phyloP scores from a whole-genome alignment of 225 moss, liverwort and hornwort genomes.

The Climacium dendroides region DNA sequence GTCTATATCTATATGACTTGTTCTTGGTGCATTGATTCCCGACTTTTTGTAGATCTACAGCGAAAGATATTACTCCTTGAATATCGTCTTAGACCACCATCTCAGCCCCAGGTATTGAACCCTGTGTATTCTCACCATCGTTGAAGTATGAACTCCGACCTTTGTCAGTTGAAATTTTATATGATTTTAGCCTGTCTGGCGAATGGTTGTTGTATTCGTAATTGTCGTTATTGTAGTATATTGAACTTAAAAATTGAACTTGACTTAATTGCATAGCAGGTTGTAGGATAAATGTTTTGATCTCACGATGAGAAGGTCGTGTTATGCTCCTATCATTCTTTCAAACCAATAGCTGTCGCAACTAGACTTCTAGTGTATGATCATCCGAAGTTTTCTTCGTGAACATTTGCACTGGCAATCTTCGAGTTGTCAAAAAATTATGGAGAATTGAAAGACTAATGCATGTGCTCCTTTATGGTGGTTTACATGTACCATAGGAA shows the following conservation, averaged over 20 bases:
- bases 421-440: not conserved
- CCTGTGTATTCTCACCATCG: not conserved
- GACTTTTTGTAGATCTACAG: conserved; percentile 37
- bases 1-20: not conserved
- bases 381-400: not conserved
- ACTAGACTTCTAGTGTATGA: not conserved
- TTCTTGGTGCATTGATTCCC: not conserved
- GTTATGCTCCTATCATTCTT: not conserved
- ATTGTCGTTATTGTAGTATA: not conserved
- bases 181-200: not conserved
- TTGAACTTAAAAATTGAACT: not conserved
- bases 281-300: not conserved
- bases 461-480: not conserved
- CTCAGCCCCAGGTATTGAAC: conserved; percentile 26
- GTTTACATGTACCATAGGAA: conserved; percentile 2
- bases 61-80: conserved; percentile 43
- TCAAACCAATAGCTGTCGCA: not conserved
- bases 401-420: not conserved
- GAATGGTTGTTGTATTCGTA: not conserved
- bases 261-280: not conserved
- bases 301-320: not conserved
- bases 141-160: not conserved
- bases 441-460: not conserved
- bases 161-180: not conserved
- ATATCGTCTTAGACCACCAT: conserved; percentile 45